phyloP scores from a whole-genome alignment of 2,329 filamentous ascomycete genomes.

The Fusarium nanum region DNA sequence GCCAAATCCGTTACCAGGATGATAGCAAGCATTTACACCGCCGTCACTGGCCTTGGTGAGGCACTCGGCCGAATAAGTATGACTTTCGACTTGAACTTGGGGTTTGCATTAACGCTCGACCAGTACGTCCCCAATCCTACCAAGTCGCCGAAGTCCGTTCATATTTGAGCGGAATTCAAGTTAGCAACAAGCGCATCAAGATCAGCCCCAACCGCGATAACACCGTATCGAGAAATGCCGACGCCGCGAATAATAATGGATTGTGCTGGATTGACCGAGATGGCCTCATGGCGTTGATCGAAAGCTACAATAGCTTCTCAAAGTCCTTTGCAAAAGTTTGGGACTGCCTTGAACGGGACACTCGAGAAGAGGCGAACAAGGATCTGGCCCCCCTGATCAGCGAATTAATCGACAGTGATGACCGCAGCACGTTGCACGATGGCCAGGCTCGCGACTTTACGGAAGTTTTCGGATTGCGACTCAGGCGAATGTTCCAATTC shows the following conservation, averaged over 20 bases:
- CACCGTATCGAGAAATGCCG: background rate
- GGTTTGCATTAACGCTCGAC: slow-evolving; percentile 5
- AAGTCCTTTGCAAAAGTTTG: slow-evolving; percentile 38
- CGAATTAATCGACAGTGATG: slow-evolving; percentile 38
- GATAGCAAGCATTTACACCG: slow-evolving; percentile 46
- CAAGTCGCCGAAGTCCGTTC: slow-evolving; percentile 43
- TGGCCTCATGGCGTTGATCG: slow-evolving; percentile 40
- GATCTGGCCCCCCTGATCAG: slow-evolving; percentile 39
- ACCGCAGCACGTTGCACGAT: slow-evolving; percentile 27
- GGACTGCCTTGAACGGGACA: slow-evolving; percentile 29
- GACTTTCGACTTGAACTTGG: background rate
- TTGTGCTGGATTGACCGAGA: slow-evolving; percentile 46
- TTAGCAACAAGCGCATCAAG: slow-evolving; percentile 47
- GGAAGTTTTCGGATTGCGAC: slow-evolving; percentile 38
- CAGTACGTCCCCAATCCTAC: slow-evolving; percentile 44
- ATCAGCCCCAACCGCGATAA: slow-evolving; percentile 32
- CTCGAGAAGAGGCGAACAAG: slow-evolving; percentile 44
- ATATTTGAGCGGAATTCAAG: slow-evolving; percentile 37
- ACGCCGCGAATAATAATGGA: background rate
- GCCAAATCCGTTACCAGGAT: slow-evolving; percentile 46
- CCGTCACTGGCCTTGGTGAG: slow-evolving; percentile 45
- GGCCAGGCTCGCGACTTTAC: slow-evolving; percentile 37
- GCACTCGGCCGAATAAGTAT: slow-evolving; percentile 43
- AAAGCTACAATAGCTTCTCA: slow-evolving; percentile 41
- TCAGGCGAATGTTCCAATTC: slow-evolving; percentile 33